Percentiles rank a stretch among this genome's conserved stretches.
phyloP scores from a whole-genome alignment of 345 rosid genomes.

The Mallotus nudiflorus region DNA sequence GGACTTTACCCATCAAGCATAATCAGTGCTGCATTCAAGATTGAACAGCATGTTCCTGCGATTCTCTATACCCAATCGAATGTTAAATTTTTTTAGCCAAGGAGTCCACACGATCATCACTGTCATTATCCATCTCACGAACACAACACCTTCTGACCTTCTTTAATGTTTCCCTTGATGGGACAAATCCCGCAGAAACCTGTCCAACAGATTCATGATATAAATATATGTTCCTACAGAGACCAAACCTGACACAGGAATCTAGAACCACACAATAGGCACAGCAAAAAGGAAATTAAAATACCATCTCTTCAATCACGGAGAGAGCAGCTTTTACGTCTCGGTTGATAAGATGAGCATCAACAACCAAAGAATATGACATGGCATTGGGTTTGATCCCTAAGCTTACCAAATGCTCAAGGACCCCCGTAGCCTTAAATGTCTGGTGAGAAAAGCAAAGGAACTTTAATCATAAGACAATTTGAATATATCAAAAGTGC shows the following conservation, averaged over 20 bases:
- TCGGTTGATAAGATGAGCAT: constrained; percentile 83
- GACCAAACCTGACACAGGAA: constrained; percentile 4
- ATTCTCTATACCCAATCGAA: constrained; percentile 65
- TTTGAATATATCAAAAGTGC: no score
- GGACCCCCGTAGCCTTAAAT: no score
- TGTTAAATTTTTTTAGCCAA: constrained; percentile 55
- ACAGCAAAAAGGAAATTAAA: background rate
- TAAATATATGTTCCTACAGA: constrained; percentile 6
- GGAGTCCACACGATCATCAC: constrained; percentile 53
- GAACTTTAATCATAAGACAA: no score
- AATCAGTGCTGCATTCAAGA: constrained; percentile 62
- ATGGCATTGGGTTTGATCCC: constrained; percentile 79
- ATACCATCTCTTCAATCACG: constrained; percentile 75
- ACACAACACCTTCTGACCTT: constrained; percentile 79
- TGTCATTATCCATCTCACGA: constrained; percentile 75
- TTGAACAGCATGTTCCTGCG: constrained; percentile 74
- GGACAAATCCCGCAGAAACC: constrained; percentile 75
- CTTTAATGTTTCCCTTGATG: constrained; percentile 74
- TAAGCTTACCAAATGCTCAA: no score
- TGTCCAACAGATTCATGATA: constrained; percentile 29
- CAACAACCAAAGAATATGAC: constrained; percentile 79
- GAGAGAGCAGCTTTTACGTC: constrained; percentile 80
- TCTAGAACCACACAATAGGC: no score
- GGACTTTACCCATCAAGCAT: constrained; percentile 42
- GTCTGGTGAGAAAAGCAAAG: no score